Conservation (phyloP, 176 grass and related monocot genomes). For the Musa itinerans region DNA sequence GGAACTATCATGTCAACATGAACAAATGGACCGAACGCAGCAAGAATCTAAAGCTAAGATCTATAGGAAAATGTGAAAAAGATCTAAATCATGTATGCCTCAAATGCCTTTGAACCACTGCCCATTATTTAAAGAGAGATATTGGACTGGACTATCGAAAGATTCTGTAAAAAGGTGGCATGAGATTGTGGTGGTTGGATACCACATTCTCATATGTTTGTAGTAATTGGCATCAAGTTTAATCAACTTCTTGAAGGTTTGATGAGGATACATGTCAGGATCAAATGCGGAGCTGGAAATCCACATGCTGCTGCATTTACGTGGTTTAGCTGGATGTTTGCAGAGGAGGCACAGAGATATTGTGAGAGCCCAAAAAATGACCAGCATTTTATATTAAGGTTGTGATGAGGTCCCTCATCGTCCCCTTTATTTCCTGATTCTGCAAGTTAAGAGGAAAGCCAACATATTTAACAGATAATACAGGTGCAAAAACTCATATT, state of each 20-base stretch:
- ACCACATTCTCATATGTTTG: not conserved
- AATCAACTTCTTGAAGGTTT: not conserved
- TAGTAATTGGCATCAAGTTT: not conserved
- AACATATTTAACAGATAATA: not conserved
- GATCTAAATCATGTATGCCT: not conserved
- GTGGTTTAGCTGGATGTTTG: too few species aligned
- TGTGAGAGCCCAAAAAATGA: too few species aligned
- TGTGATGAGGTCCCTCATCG: too few species aligned
- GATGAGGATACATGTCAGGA: too few species aligned
- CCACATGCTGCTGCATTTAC: too few species aligned
- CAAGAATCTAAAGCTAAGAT: slow-evolving; percentile 1
- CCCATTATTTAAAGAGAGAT: not conserved
- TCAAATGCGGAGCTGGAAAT: too few species aligned
- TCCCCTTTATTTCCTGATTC: not conserved
- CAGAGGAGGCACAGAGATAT: too few species aligned
- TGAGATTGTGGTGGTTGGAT: not conserved
- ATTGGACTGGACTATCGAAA: not conserved
- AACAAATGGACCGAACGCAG: not conserved
- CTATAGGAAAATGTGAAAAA: not conserved
- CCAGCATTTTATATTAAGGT: too few species aligned
- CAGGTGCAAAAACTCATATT: not conserved
- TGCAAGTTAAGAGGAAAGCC: not conserved
- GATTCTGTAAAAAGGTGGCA: not conserved
- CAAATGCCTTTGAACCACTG: slow-evolving; percentile 1
- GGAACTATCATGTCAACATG: not conserved